Base-by-base conservation (phyloP, 495 filamentous ascomycete genomes). In the Daldinia concentrica region DNA sequence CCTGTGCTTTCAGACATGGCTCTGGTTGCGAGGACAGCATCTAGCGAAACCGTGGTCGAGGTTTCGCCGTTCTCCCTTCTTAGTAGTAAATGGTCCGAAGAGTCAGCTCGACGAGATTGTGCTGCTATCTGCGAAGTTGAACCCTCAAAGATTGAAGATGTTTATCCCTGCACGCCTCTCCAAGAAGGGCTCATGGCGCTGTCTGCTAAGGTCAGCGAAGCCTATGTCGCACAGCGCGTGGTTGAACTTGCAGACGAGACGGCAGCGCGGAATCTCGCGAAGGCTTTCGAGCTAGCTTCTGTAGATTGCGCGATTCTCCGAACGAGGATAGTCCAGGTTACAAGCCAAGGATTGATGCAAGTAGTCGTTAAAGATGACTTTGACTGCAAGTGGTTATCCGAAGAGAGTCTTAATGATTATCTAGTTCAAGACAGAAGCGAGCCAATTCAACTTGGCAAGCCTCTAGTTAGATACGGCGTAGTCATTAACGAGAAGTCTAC, bases 131-230 rank as follows among this genome's bases (percentile, higher is more conserved):
- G 80, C 61, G 69, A 43, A 0, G 32, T 81, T 4, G 74, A 74
- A 3, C 52, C 56, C 2, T 69, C 74, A 7, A 39, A 17, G 0
- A 80, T 91, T n/a, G 82, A 86, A 43, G 89, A 93, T 75, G 76
- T 89, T 0, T 93, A 91, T 64, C 90, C 90, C 6, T 92, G 90
- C 80, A 91, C 87, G 5, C 85, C 91, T 11, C 79, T 92, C 1
- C 91, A 94, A 76, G 91, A 91, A 69, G 90, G 89, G 1, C 82
- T 93, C 17, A 80, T 92, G 76, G 87, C 88, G 1, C 76, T 90
- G 2, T 90, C 90, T 3, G 79, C 84, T 45, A 87, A 87, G 71
- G 82, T 85, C 1, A 77, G 76, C 4, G 85, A 86, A 45, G 82
- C 86, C 12, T 91, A 91, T 62, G 82, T 90, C 4, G 87, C 87